Percentiles rank a stretch among this genome's conserved stretches.
Evolutionary conservation across 2,329 filamentous ascomycete species (phyloP).

Genomic region (Ophiostoma ips): DNA sequence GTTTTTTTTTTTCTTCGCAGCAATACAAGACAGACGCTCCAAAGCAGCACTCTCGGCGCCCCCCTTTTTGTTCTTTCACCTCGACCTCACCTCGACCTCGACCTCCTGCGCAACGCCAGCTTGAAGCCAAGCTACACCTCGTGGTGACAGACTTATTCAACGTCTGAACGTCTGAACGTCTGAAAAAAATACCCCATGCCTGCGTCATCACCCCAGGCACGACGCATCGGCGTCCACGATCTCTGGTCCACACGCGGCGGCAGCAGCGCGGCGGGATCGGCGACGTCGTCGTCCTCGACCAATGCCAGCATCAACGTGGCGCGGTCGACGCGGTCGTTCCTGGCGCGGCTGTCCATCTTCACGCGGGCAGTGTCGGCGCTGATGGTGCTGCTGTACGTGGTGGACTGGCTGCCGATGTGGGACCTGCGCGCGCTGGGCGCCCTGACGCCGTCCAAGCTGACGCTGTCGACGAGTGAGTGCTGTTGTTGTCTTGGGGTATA

Average conservation of each 20-base stretch:
- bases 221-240: slow-evolving; percentile 5
- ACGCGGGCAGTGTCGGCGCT: slow-evolving; percentile 56
- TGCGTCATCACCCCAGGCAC: slow-evolving; percentile 9
- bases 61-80: too few species aligned
- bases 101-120: too few species aligned
- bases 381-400: slow-evolving; percentile 56
- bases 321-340: slow-evolving; percentile 59
- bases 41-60: too few species aligned
- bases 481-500: neutral
- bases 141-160: too few species aligned
- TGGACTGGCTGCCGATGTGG: slow-evolving; percentile 56
- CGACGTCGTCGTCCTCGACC: neutral
- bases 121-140: too few species aligned
- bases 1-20: too few species aligned
- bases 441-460: slow-evolving; percentile 63
- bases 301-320: slow-evolving; percentile 47
- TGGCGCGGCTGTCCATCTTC: slow-evolving; percentile 75
- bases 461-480: slow-evolving; percentile 53
- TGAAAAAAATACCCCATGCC: too few species aligned
- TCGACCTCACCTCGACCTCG: too few species aligned
- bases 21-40: too few species aligned
- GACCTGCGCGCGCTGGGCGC: slow-evolving; percentile 64
- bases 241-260: slow-evolving; percentile 6
- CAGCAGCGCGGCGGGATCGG: neutral
- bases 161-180: too few species aligned